A percentile compares a stretch with the other conserved stretches of the same genome.
These are phyloP conservation scores for Globisporangium iwayamae DNA, from an alignment of 352 stramenopile species.

Conservation along the genomic window DNA sequence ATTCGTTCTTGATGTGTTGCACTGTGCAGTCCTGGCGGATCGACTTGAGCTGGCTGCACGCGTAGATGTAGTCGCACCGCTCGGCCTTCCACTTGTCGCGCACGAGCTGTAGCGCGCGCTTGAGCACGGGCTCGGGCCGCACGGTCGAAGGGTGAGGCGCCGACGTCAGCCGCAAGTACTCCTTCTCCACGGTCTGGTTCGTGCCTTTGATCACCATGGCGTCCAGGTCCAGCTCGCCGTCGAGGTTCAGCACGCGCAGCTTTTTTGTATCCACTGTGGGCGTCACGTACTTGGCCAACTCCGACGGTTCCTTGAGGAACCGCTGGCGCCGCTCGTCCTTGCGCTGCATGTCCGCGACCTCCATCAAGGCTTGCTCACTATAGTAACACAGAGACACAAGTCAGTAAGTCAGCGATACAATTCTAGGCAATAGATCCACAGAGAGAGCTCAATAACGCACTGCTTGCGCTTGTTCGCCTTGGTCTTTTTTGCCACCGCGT, in stretches of 20 bases:
- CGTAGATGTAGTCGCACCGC: constrained; percentile 91
- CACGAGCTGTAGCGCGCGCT: constrained; percentile 84
- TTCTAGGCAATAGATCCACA: constrained; percentile 6
- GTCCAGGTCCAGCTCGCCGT: constrained; percentile 81
- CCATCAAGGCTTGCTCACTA: constrained; percentile 21
- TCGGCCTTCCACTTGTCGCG: constrained; percentile 85
- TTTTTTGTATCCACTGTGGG: constrained; percentile 68
- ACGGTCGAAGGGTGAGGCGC: constrained; percentile 94
- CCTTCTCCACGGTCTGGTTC: constrained; percentile 95
- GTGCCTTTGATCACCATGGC: constrained; percentile 94
- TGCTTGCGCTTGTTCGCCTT: constrained; percentile 58
- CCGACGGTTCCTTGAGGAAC: constrained; percentile 71
- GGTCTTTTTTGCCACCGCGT: constrained; percentile 36
- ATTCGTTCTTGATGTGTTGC: constrained; percentile 95
- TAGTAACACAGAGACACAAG: background rate
- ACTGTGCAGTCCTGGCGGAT: constrained; percentile 99
- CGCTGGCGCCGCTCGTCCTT: constrained; percentile 75
- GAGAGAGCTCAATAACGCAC: constrained; percentile 18
- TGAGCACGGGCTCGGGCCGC: constrained; percentile 90
- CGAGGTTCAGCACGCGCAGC: constrained; percentile 67
- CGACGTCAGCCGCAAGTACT: constrained; percentile 97
- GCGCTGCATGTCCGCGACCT: constrained; percentile 46
- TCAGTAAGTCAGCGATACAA: background rate
- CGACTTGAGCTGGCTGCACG: constrained; percentile 98
- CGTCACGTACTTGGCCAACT: constrained; percentile 57